These are phyloP conservation scores for Vararia minispora DNA, from an alignment of 768 basidiomycete genomes.

Conservation along the genomic window DNA sequence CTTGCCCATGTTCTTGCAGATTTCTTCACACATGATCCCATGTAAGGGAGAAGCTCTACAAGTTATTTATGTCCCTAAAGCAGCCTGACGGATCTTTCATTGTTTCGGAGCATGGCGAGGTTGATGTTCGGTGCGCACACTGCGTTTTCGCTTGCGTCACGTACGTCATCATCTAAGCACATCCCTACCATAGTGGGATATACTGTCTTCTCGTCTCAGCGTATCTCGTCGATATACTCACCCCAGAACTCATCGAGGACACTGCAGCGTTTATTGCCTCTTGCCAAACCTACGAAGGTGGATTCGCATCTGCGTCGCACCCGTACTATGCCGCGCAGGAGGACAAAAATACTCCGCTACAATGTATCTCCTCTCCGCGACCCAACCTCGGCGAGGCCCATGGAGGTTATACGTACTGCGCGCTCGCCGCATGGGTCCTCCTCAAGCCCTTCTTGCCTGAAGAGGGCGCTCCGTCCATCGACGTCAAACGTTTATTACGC, in stretches of 20 bases:
- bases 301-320: constrained; percentile 74
- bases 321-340: constrained; percentile 36
- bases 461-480: constrained; percentile 31
- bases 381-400: constrained; percentile 92
- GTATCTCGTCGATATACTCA: constrained; percentile 73
- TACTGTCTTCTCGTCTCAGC: constrained; percentile 88
- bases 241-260: constrained; percentile 73
- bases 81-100: constrained; percentile 89
- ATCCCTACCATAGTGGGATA: constrained; percentile 51
- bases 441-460: constrained; percentile 43
- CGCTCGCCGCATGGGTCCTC: constrained; percentile 75
- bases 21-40: not conserved
- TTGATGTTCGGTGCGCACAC: constrained; percentile 73
- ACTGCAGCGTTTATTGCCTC: constrained; percentile 73
- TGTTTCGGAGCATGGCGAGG: constrained; percentile 79
- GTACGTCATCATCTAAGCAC: not conserved
- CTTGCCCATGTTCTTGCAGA: not conserved
- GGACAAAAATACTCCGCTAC: not conserved
- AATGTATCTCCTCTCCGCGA: constrained; percentile 30
- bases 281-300: constrained; percentile 97
- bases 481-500: constrained; percentile 50
- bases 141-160: not conserved
- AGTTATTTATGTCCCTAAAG: constrained; percentile 88
- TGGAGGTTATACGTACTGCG: constrained; percentile 95
- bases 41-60: constrained; percentile 61